A percentile compares a stretch with the other conserved stretches of the same genome.
phyloP scores from a whole-genome alignment of 768 basidiomycete species.

The Leccinum fibrillosum region DNA sequence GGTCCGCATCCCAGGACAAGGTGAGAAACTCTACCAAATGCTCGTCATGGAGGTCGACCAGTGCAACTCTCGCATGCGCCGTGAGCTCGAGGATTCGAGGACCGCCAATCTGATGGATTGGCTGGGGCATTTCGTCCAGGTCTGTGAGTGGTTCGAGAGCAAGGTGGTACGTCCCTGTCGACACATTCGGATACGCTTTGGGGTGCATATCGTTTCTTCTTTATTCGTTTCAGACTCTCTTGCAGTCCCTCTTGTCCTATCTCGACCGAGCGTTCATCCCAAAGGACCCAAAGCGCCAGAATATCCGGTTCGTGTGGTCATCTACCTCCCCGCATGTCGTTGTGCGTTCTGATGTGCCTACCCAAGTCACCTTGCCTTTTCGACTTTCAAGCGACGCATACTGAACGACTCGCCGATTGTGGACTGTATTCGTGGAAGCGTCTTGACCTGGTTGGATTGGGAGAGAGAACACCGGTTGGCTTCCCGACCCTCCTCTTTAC shows the following conservation, averaged over 20 bases:
- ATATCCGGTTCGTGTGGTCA: constrained; percentile 44
- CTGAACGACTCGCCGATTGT: constrained; percentile 47
- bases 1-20: constrained; percentile 50
- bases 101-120: constrained; percentile 42
- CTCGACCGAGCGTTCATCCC: constrained; percentile 66
- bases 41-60: constrained; percentile 61
- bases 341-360: neutral
- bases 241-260: constrained; percentile 65
- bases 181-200: neutral
- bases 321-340: neutral
- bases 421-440: constrained; percentile 40
- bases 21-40: constrained; percentile 55
- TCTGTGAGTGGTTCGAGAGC: constrained; percentile 61
- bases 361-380: constrained; percentile 54
- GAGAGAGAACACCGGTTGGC: constrained; percentile 48
- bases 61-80: constrained; percentile 41
- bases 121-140: constrained; percentile 53
- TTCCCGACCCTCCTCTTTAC: neutral
- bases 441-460: constrained; percentile 49
- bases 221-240: constrained; percentile 40
- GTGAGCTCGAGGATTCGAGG: constrained; percentile 31
- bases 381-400: constrained; percentile 47
- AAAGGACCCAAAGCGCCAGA: constrained; percentile 34
- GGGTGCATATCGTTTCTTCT: neutral
- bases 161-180: constrained; percentile 50